Conservation (phyloP, 768 basidiomycete genomes). For the Boletus rufocinnamomeus region DNA sequence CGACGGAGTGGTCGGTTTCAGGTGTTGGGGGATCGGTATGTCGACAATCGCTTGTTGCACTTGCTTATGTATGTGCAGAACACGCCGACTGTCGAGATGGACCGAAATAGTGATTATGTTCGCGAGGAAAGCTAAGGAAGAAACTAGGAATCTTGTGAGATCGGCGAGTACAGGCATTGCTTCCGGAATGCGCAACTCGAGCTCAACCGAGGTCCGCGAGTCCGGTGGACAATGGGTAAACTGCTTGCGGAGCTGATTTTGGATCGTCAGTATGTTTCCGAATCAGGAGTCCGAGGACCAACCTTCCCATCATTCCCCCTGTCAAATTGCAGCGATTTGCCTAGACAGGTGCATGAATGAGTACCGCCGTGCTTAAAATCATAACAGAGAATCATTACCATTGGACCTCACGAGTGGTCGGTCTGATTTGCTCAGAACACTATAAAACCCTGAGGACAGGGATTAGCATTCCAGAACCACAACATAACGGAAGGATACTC, state of each 20-base stretch:
- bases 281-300: background rate
- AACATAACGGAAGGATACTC: background rate
- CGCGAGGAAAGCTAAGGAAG: slow-evolving; percentile 9
- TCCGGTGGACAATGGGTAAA: background rate
- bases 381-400: background rate
- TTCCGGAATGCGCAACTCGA: slow-evolving; percentile 9
- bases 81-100: background rate
- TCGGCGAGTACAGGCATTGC: slow-evolving; percentile 4
- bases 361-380: background rate
- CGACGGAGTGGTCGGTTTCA: background rate
- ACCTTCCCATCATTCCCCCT: slow-evolving; percentile 12
- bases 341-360: background rate
- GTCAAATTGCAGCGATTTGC: too few relatives aligned
- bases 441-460: slow-evolving; percentile 15
- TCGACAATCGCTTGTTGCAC: background rate
- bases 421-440: slow-evolving; percentile 17
- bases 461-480: background rate
- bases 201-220: slow-evolving; percentile 10
- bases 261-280: background rate
- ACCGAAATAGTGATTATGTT: slow-evolving; percentile 4
- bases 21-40: background rate
- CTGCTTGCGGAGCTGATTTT: background rate
- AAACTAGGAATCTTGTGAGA: slow-evolving; percentile 15
- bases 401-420: slow-evolving; percentile 11
- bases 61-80: slow-evolving; percentile 3